A percentile compares a stretch with the other conserved stretches of the same genome.
These are phyloP conservation scores for Vanrija sp. DNA, from an alignment of 1,284 basidiomycete genomes.

Conservation along the genomic window DNA sequence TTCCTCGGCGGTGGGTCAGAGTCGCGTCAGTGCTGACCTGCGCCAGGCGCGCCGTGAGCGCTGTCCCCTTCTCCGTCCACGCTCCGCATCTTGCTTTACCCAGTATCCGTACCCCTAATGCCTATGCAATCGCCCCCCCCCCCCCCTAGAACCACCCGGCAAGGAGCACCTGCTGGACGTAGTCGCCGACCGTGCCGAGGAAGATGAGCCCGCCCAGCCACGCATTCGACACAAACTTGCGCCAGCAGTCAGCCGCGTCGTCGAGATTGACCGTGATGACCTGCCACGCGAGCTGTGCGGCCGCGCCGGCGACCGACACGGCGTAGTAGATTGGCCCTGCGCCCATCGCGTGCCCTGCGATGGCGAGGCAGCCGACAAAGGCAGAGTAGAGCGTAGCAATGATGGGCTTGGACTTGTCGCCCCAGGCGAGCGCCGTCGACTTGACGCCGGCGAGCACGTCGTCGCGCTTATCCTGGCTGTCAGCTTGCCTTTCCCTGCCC, in stretches of 20 bases:
- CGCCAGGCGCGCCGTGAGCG: too few relatives aligned
- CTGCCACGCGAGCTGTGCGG: slow-evolving; percentile 75
- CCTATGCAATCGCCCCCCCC: too few relatives aligned
- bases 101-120: too few relatives aligned
- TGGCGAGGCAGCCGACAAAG: slow-evolving; percentile 69
- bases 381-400: slow-evolving; percentile 69
- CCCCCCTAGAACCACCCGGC: too few relatives aligned
- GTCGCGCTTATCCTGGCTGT: slow-evolving; percentile 78
- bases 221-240: slow-evolving; percentile 81
- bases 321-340: slow-evolving; percentile 73
- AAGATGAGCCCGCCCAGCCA: slow-evolving; percentile 80
- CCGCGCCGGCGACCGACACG: slow-evolving; percentile 67
- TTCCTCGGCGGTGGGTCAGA: slow-evolving; percentile 36
- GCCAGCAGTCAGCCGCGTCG: slow-evolving; percentile 79
- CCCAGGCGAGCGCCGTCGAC: slow-evolving; percentile 88
- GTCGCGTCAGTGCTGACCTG: too few relatives aligned
- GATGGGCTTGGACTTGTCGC: slow-evolving; percentile 71
- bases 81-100: too few relatives aligned
- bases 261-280: slow-evolving; percentile 76
- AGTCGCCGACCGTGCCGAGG: slow-evolving; percentile 77
- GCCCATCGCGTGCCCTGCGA: slow-evolving; percentile 72
- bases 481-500: background rate
- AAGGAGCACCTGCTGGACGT: slow-evolving; percentile 45
- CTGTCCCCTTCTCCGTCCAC: too few relatives aligned
- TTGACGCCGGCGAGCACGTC: slow-evolving; percentile 85